A percentile compares a stretch with the other conserved stretches of the same genome.
Evolutionary conservation across 2,329 filamentous ascomycete species (phyloP).

Genomic region (Nemania sp.): DNA sequence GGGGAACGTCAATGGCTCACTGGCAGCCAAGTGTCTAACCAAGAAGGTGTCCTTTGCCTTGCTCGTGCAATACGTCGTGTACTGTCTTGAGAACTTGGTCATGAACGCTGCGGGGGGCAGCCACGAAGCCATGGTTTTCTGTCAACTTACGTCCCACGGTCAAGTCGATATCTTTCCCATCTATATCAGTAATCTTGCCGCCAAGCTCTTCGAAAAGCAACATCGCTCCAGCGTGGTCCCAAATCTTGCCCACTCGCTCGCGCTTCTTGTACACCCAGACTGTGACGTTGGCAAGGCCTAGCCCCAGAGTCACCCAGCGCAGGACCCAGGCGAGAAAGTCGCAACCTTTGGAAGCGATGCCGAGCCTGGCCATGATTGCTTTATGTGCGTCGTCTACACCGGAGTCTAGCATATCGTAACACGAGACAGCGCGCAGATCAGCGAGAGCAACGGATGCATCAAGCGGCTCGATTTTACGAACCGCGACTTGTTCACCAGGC

Average conservation of each 20-base stretch:
- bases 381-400: conserved; percentile 62
- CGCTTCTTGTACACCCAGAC: conserved; percentile 67
- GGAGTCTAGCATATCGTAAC: conserved; percentile 60
- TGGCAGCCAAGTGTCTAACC: conserved; percentile 24
- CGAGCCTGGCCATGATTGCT: conserved; percentile 57
- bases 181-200: conserved; percentile 66
- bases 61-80: conserved; percentile 51
- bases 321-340: conserved; percentile 69
- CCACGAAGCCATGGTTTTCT: conserved; percentile 68
- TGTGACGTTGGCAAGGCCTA: conserved; percentile 65
- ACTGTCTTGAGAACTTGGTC: conserved; percentile 56
- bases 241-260: conserved; percentile 64
- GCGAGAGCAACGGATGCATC: conserved; percentile 42
- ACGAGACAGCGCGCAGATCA: conserved; percentile 60
- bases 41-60: conserved; percentile 52
- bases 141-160: conserved; percentile 61
- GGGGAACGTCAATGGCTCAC: background rate
- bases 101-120: conserved; percentile 61
- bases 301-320: conserved; percentile 65
- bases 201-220: conserved; percentile 68
- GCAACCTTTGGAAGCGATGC: conserved; percentile 59
- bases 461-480: conserved; percentile 52
- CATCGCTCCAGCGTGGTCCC: conserved; percentile 72
- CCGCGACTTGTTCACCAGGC: conserved; percentile 37
- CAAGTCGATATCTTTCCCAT: conserved; percentile 64